Evolutionary conservation across 768 basidiomycete species (phyloP).

Genomic region (Chalciporus sphaerocephalus): DNA sequence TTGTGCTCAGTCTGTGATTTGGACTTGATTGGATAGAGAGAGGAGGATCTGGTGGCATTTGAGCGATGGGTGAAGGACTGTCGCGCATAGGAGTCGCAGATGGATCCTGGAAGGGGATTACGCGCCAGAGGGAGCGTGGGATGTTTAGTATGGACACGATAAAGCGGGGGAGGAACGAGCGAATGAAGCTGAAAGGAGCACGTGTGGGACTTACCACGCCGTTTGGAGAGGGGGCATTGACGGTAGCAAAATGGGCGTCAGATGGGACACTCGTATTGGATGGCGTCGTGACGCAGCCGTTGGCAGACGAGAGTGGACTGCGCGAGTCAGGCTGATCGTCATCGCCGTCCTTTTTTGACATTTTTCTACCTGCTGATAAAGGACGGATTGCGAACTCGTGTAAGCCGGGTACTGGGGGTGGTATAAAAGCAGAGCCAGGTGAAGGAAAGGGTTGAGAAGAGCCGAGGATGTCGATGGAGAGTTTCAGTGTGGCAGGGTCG

Average conservation of each 20-base stretch:
- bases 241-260: slow-evolving; percentile 2
- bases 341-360: slow-evolving; percentile 23
- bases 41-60: neutral
- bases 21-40: slow-evolving; percentile 1
- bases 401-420: slow-evolving; percentile 60
- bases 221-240: slow-evolving; percentile 11
- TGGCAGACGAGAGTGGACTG: neutral
- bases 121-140: slow-evolving; percentile 25
- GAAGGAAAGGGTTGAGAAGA: slow-evolving; percentile 52
- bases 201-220: slow-evolving; percentile 30
- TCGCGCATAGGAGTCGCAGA: slow-evolving; percentile 31
- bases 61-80: slow-evolving; percentile 35
- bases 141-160: slow-evolving; percentile 29
- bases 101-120: slow-evolving; percentile 29
- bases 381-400: slow-evolving; percentile 64
- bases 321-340: neutral
- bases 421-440: slow-evolving; percentile 62
- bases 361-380: slow-evolving; percentile 28
- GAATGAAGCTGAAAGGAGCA: slow-evolving; percentile 20
- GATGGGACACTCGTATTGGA: neutral
- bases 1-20: slow-evolving; percentile 20
- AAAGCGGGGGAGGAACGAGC: slow-evolving; percentile 25
- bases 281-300: slow-evolving; percentile 4
- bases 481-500: neutral
- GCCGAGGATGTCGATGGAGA: slow-evolving; percentile 36